phyloP scores from a whole-genome alignment of 768 basidiomycete genomes.

The Cubamyces lactineus region DNA sequence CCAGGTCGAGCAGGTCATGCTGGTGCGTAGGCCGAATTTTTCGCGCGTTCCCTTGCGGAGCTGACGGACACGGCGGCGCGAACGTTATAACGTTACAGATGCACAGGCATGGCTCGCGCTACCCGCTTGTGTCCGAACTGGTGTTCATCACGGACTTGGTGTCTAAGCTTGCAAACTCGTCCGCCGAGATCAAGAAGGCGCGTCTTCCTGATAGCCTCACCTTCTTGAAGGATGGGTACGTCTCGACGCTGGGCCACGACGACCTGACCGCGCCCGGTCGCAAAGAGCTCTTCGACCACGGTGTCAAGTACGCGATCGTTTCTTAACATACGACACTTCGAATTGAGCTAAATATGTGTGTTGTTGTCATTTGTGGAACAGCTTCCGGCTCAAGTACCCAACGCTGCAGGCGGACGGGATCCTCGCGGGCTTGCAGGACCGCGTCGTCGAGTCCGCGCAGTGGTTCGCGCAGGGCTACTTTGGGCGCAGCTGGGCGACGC shows the following conservation, averaged over 20 bases:
- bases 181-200: slow-evolving; percentile 31
- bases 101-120: slow-evolving; percentile 46
- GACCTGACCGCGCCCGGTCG: slow-evolving; percentile 44
- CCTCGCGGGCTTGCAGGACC: slow-evolving; percentile 39
- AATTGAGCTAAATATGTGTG: background rate
- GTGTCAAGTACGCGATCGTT: slow-evolving; percentile 37
- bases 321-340: background rate
- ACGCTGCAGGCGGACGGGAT: slow-evolving; percentile 31
- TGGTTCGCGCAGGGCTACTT: slow-evolving; percentile 47
- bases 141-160: slow-evolving; percentile 39
- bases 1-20: slow-evolving; percentile 42
- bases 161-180: slow-evolving; percentile 34
- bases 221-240: slow-evolving; percentile 44
- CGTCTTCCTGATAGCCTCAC: slow-evolving; percentile 38
- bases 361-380: slow-evolving; percentile 1
- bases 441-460: slow-evolving; percentile 44
- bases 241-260: slow-evolving; percentile 38
- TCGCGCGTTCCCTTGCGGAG: background rate
- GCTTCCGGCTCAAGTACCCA: slow-evolving; percentile 38
- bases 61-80: no score
- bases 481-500: slow-evolving; percentile 36
- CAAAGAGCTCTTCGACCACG: slow-evolving; percentile 44
- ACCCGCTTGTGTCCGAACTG: slow-evolving; percentile 39
- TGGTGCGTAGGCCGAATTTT: slow-evolving; percentile 34
- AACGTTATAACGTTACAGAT: slow-evolving; percentile 41